Conservation (phyloP, 2,329 filamentous ascomycete species). For the Bipolaris sorokiniana region DNA sequence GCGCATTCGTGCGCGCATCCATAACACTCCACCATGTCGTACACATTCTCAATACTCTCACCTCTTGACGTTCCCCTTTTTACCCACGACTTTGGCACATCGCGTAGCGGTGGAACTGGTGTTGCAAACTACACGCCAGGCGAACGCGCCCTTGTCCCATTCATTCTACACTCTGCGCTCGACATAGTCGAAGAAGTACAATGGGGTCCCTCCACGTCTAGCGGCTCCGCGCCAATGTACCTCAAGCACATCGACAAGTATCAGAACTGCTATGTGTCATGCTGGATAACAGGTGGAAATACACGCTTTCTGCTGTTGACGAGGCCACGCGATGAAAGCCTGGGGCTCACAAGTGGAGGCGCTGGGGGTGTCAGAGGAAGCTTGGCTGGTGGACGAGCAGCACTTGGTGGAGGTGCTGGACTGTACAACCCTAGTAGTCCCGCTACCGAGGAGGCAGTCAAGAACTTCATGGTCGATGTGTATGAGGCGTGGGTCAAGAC, state of each 20-base stretch:
- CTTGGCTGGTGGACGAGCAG: slow-evolving; percentile 40
- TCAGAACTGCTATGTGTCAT: slow-evolving; percentile 93
- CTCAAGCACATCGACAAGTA: slow-evolving; percentile 97
- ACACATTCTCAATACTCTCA: slow-evolving; percentile 97
- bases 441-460: slow-evolving; percentile 92
- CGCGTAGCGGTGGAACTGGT: slow-evolving; percentile 93
- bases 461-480: slow-evolving; percentile 92
- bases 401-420: slow-evolving; percentile 43
- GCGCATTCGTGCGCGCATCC: neutral
- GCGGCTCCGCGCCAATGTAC: slow-evolving; percentile 66
- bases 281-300: slow-evolving; percentile 91
- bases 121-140: slow-evolving; percentile 86
- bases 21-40: slow-evolving; percentile 71
- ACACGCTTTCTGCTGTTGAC: slow-evolving; percentile 94
- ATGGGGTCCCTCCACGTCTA: slow-evolving; percentile 66
- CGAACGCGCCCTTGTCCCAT: slow-evolving; percentile 93
- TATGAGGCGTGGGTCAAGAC: slow-evolving; percentile 98
- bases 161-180: slow-evolving; percentile 90
- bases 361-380: slow-evolving; percentile 36
- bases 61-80: slow-evolving; percentile 96
- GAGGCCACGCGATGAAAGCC: slow-evolving; percentile 64
- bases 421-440: slow-evolving; percentile 81
- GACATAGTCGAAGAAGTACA: slow-evolving; percentile 97
- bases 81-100: slow-evolving; percentile 95
- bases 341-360: slow-evolving; percentile 28